These are phyloP conservation scores for Penicillium waksmanii DNA, from an alignment of 495 filamentous ascomycete genomes.

Conservation along the genomic window DNA sequence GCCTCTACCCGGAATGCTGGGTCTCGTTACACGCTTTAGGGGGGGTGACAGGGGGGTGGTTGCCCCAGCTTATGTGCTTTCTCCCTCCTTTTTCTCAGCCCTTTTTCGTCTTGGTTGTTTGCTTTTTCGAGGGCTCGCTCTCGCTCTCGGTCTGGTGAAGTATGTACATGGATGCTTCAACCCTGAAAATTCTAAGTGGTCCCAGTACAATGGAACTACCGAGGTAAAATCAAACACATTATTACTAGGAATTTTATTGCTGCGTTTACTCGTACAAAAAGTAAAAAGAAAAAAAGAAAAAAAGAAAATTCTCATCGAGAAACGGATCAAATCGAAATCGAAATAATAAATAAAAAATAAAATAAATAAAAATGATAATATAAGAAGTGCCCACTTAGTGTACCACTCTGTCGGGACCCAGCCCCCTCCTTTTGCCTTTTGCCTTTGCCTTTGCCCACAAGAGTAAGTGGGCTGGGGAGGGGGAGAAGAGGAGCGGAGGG, in stretches of 20 bases:
- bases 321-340: not conserved
- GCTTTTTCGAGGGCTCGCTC: not conserved
- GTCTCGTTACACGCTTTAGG: not conserved
- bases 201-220: not conserved
- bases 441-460: slow-evolving; percentile 1
- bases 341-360: not conserved
- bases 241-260: not conserved
- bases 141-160: no score
- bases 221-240: no score
- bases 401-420: slow-evolving; percentile 18
- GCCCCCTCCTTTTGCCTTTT: slow-evolving; percentile 8
- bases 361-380: not conserved
- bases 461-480: slow-evolving; percentile 5
- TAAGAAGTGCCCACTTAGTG: slow-evolving; percentile 12
- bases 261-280: not conserved
- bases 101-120: not conserved
- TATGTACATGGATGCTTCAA: no score
- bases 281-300: no score
- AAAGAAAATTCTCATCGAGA: not conserved
- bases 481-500: no score
- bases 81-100: not conserved
- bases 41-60: slow-evolving; percentile 1
- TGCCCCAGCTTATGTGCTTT: not conserved
- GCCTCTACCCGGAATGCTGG: slow-evolving; percentile 5
- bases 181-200: not conserved